These are phyloP conservation scores for Angomonas deanei DNA, from an alignment of 208 protist genomes.

Conservation along the genomic window DNA sequence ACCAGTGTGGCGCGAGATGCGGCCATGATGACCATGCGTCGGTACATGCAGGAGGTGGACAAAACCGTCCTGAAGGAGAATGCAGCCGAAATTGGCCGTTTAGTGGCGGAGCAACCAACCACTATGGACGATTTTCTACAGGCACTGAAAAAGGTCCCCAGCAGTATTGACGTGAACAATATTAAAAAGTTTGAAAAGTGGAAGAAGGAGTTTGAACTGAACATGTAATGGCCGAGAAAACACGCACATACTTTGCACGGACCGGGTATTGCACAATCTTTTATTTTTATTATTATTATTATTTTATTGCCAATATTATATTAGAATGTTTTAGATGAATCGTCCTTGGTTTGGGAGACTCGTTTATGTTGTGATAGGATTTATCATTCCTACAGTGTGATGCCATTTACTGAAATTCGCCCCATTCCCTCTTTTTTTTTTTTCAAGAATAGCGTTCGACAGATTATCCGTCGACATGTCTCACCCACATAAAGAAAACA, in stretches of 20 bases:
- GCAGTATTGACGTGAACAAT: conserved; percentile 79
- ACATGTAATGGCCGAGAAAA: conserved; percentile 17
- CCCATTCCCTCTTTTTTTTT: background rate
- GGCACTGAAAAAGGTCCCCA: conserved; percentile 79
- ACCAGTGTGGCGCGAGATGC: conserved; percentile 89
- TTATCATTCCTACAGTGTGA: too few relatives aligned
- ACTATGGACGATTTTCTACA: conserved; percentile 83
- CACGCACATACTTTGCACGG: background rate
- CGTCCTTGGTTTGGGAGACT: background rate
- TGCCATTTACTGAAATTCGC: background rate
- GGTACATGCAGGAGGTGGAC: conserved; percentile 77
- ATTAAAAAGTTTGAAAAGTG: conserved; percentile 85
- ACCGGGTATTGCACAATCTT: background rate
- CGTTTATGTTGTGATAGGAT: background rate
- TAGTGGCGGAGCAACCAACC: conserved; percentile 76
- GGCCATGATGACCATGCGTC: conserved; percentile 91
- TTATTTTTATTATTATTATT: conserved; percentile 14
- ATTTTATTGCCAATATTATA: background rate
- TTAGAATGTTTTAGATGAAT: background rate
- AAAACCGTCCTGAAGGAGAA: conserved; percentile 65
- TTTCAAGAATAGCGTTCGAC: too few relatives aligned
- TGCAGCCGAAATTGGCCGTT: conserved; percentile 70
- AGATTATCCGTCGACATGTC: too few relatives aligned
- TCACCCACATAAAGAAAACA: background rate
- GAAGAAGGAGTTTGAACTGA: conserved; percentile 87